Conservation (phyloP, 192 early-diverging fungal species). For the Helicostylum pulchrum region DNA sequence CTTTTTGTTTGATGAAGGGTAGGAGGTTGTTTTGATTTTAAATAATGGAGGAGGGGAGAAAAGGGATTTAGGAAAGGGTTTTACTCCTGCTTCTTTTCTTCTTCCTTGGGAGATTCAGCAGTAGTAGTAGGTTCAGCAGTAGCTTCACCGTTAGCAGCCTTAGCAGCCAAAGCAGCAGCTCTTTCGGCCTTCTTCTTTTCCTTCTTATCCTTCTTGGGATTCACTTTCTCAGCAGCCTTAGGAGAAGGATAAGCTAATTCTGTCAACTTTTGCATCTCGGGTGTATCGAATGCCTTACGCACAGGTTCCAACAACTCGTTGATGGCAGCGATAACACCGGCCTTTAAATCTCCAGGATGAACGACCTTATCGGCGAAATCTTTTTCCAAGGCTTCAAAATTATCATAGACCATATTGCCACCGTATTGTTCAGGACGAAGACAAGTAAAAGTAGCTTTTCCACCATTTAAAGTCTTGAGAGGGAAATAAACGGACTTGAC, state of each 20-base stretch:
- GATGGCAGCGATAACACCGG: slow-evolving; percentile 74
- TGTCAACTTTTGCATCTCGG: slow-evolving; percentile 69
- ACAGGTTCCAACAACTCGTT: slow-evolving; percentile 88
- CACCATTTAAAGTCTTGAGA: slow-evolving; percentile 62
- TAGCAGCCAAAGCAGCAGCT: slow-evolving; percentile 21
- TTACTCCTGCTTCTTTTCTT: too few species aligned
- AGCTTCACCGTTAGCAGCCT: neutral
- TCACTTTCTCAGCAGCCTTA: slow-evolving; percentile 7
- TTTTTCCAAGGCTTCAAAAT: slow-evolving; percentile 69
- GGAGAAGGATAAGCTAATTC: slow-evolving; percentile 81
- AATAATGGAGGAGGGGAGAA: too few species aligned
- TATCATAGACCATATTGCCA: slow-evolving; percentile 75
- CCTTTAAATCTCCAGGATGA: slow-evolving; percentile 95
- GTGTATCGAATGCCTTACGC: slow-evolving; percentile 66
- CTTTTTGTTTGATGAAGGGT: too few species aligned
- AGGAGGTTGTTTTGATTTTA: too few species aligned
- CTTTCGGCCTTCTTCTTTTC: slow-evolving; percentile 13
- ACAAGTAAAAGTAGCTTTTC: slow-evolving; percentile 60
- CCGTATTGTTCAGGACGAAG: slow-evolving; percentile 87
- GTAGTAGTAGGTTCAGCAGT: neutral
- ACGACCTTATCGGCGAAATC: slow-evolving; percentile 86
- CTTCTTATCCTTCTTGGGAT: slow-evolving; percentile 22
- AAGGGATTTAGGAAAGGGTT: too few species aligned
- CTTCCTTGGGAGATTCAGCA: neutral
- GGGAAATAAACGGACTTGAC: slow-evolving; percentile 91